Base-by-base conservation (phyloP, 805 yeast genomes). In the Candida glaebosa region DNA sequence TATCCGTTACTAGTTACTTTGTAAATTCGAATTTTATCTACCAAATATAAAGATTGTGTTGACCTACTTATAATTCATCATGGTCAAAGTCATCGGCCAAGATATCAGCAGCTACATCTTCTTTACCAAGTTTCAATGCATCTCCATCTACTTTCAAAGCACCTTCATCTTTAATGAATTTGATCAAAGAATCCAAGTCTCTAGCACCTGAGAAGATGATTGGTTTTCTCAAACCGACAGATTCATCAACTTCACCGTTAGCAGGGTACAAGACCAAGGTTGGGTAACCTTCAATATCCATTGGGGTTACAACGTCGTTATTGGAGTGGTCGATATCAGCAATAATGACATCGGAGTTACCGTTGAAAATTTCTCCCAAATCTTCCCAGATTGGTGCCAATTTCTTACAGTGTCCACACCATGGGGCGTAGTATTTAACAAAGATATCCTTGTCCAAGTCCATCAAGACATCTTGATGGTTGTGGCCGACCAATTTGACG, bases 381-480 rank as follows among this genome's bases (percentile, higher is more conserved):
- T 90, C 93, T 61, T 87, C 95, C 73, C 81, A 91, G 44, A 73
- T 75, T 58, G 96, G 96, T 39, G 91, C 91, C 62, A 89, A 75
- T 67, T 78, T 86, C 75, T 87, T 88, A 75, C 96, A 88, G 75
- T 89, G 96, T 36, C 96, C 95, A 73, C 96, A 89, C 96, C 96
- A 90, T 69, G 95, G 95, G 37, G 98, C 97, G 60, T 87, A 90
- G 69, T 90, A 91, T 71, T 87, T 86, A 42, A 91, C 96, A 43
- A 90, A 67, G 28, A 86, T 82, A 60, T 85, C 91, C 69, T 81
- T 84, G 34, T 61, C 43, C 51, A 57, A 39, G 54, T 82, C 81
- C 22, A 64, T 65, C 40, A 87, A 76, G 45, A 87, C 67, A 25
- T 75, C 79, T 38, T 85, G 84, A 67, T 87, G 93, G 58, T 81